phyloP scores from a whole-genome alignment of 2,329 filamentous ascomycete species.

The Coniochaeta sp. region DNA sequence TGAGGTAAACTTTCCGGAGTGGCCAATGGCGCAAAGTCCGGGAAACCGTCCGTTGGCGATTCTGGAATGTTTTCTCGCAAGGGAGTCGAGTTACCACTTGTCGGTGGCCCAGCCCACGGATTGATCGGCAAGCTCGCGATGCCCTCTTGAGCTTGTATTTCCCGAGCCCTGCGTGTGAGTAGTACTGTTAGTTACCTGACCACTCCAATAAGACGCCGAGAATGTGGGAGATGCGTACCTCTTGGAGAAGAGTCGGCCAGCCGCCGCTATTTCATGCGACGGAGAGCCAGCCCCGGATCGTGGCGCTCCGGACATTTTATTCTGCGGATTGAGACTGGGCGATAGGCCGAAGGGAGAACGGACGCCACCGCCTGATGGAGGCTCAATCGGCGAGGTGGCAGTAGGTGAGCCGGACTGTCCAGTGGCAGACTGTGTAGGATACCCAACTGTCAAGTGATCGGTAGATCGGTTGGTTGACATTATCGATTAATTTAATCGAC shows the following conservation, averaged over 20 bases:
- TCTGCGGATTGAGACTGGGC: slow-evolving; percentile 50
- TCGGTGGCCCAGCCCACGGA: slow-evolving; percentile 92
- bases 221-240: slow-evolving; percentile 52
- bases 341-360: slow-evolving; percentile 55
- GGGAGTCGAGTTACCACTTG: slow-evolving; percentile 92
- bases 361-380: slow-evolving; percentile 45
- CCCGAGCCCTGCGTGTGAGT: slow-evolving; percentile 61
- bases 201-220: background rate
- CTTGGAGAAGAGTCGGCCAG: slow-evolving; percentile 77
- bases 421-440: slow-evolving; percentile 61
- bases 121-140: slow-evolving; percentile 59
- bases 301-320: slow-evolving; percentile 52
- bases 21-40: slow-evolving; percentile 72
- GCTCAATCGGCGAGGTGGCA: slow-evolving; percentile 74
- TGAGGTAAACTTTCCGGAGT: slow-evolving; percentile 59
- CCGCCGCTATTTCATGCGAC: slow-evolving; percentile 77
- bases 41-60: slow-evolving; percentile 91
- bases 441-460: slow-evolving; percentile 77
- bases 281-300: slow-evolving; percentile 92
- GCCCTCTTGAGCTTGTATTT: slow-evolving; percentile 96
- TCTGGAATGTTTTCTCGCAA: slow-evolving; percentile 96
- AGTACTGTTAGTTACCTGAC: background rate
- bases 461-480: slow-evolving; percentile 82
- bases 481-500: slow-evolving; percentile 68
- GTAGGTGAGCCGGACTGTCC: slow-evolving; percentile 68